Evolutionary conservation across 2,329 filamentous ascomycete species (phyloP), one percentile per base, ranked within the genome.

Genomic region (Aspergillus quadricinctus): DNA sequence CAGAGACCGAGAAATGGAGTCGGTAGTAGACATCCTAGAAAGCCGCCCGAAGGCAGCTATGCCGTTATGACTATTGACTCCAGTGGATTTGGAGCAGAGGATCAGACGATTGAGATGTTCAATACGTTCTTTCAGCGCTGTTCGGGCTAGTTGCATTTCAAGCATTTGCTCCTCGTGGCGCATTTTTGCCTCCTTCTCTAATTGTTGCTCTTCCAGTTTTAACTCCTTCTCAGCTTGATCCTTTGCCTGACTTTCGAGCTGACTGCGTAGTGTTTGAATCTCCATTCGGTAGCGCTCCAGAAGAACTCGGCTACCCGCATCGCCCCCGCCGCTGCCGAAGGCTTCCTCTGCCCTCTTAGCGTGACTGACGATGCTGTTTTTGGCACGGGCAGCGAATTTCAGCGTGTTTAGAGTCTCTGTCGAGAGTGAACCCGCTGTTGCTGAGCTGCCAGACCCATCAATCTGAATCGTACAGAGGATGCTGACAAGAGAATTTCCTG

Each of bases 301-400:
- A 1, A 99, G 81, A 3, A 95, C 92, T 55, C 91, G 84, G 48
- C 91, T 92, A 27, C 89, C 89, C 10, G 91, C 89, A 74, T 97
- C 93, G 17, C 78, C 81, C n/a, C 87, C 88, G 41, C 89, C 88
- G 43, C 82, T 81, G 25, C 88, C 88, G 25, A 93, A 79, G 3
- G 93, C 92, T 72, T 97, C 94, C 64, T 96, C 91, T 6, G 93
- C 93, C 69, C 87, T 89, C 80, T 97, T 97, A 35, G 94, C 94
- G 75, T 97, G 92, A 65, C 92, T 97, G 69, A 97, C 88, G 68
- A 99, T 96, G 70, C 89, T 99, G 75, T 99, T 99, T 81, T 96
- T 97, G 48, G 94, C 94, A 66, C 94, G 85, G 10, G 92, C 94
- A 1, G 94, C 94, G 70, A 99, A 99, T 67, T 97, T 99, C 59